Base-by-base conservation (phyloP, 2,329 filamentous ascomycete species). In the Dothideomycetidae sp. region DNA sequence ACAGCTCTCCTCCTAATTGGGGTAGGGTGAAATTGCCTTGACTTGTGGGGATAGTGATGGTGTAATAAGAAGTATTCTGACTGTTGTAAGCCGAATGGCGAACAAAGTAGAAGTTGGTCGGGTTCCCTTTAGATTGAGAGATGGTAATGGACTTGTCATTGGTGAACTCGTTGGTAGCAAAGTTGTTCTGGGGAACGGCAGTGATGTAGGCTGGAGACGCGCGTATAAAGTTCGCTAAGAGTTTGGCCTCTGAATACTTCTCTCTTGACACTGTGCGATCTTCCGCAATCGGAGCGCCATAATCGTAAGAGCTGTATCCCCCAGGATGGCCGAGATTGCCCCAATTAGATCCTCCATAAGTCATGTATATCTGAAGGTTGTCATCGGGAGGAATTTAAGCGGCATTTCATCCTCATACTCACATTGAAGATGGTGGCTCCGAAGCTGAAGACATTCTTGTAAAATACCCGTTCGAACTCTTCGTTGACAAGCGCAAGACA, bases 331-430 rank as follows among this genome's bases (percentile, higher is more conserved):
- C 78, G 3, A 83, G 56, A 44, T 84, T 86, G 0, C 81, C 81
- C 82, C 81, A 88, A 52, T 88, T 90, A 0, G 81, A 86, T 4
- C 81, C 82, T 10, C 82, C 82, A 46, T 69, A 81, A 1, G 70
- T 75, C 81, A 86, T 86, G 53, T 85, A 86, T n/a, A n/a, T 7
- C 21, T 19, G 1, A 83, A 50, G 46, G 76, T 85, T 40, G 84
- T 62, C 5, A 88, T 71, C 0, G n/a, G n/a, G n/a, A n/a, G n/a
- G n/a, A n/a, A n/a, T n/a, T n/a, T n/a, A n/a, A n/a, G n/a, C n/a
- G n/a, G n/a, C n/a, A n/a, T n/a, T n/a, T n/a, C n/a, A n/a, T n/a
- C n/a, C 12, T 13, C 29, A 2, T 31, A n/a, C n/a, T n/a, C 13
- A 81, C 46, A 44, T 75, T 83, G 33, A 81, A 59, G 5, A 84